Evolutionary conservation across 305 asterid genomes (phyloP), one percentile per base, ranked within the genome.

Genomic region (Andrographis paniculata): DNA sequence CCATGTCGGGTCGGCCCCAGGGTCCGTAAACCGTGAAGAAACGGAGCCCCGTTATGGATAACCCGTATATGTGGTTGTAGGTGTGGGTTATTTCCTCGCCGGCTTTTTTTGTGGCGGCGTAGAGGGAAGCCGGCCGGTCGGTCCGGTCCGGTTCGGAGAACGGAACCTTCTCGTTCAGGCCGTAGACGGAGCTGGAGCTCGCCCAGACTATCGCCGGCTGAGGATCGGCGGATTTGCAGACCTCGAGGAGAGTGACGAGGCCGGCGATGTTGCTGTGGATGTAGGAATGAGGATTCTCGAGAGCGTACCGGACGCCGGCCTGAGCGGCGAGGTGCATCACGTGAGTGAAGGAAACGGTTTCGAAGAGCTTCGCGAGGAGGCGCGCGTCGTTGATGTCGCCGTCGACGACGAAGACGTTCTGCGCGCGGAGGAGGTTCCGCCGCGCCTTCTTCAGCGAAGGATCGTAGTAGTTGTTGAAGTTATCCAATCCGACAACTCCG

Each of bases 1-100:
- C 51, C 60, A 53, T 41, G 28, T 53, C 58, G 23, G 49, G 58
- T 15, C 49, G 8, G 18, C 58, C 58, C 58, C 58, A 53, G 1
- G 59, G 59, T 14, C 59, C 59, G 50, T 53, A 53, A 1, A 53
- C 59, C 4, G 59, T 53, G 50, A 53, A 53, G 38, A 53, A 53
- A 17, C 59, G 15, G n/a, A 53, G 14, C 50, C 59, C 59, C 42
- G 59, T 53, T 2, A 53, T 42, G 5, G 59, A 53, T 16, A 53
- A 13, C 9, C 59, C 59, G 42, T 53, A 53, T 4, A 53, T 53
- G 22, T 53, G 50, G 30, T 53, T 53, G 15, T 53, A 53, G 1
- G 59, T 53, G 19, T 53, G 59, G 17, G 59, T 28, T 0, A 53
- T 53, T 24, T 42, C 59, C 23, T 53, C 59, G 28, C 59, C 59